phyloP scores from a whole-genome alignment of 441 rosid species.

The Corymbia citriodora region DNA sequence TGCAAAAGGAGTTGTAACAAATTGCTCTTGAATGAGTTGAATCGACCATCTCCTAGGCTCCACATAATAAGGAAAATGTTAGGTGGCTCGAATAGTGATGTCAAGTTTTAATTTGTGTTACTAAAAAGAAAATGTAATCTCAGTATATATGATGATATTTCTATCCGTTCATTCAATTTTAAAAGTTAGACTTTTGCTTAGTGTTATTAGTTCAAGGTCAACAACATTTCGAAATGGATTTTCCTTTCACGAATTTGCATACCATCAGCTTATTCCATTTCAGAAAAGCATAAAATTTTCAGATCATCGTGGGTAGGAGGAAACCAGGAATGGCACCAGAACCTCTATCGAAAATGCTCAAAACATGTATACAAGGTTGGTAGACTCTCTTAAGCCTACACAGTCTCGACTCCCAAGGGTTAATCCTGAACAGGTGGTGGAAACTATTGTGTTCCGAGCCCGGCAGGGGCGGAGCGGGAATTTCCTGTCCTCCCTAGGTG shows the following conservation, averaged over 20 bases:
- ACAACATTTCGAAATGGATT: background rate
- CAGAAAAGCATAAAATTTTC: background rate
- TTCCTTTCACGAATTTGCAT: background rate
- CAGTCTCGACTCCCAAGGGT: background rate
- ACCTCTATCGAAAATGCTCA: background rate
- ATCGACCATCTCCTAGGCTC: background rate
- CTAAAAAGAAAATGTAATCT: background rate
- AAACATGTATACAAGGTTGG: background rate
- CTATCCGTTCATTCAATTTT: background rate
- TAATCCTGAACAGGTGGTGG: background rate
- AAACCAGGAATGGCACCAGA: background rate
- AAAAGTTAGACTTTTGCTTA: background rate
- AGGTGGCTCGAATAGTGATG: background rate
- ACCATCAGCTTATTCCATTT: background rate
- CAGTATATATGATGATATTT: rapidly evolving
- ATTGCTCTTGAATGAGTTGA: background rate
- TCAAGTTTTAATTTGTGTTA: background rate
- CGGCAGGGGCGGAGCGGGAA: background rate
- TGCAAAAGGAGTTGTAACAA: background rate
- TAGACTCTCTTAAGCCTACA: background rate
- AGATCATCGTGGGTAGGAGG: background rate
- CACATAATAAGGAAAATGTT: background rate
- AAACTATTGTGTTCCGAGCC: background rate
- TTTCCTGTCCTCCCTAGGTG: background rate
- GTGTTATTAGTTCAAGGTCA: background rate